These are phyloP conservation scores for Lactarius hengduanensis DNA, from an alignment of 768 basidiomycete genomes.

Conservation along the genomic window DNA sequence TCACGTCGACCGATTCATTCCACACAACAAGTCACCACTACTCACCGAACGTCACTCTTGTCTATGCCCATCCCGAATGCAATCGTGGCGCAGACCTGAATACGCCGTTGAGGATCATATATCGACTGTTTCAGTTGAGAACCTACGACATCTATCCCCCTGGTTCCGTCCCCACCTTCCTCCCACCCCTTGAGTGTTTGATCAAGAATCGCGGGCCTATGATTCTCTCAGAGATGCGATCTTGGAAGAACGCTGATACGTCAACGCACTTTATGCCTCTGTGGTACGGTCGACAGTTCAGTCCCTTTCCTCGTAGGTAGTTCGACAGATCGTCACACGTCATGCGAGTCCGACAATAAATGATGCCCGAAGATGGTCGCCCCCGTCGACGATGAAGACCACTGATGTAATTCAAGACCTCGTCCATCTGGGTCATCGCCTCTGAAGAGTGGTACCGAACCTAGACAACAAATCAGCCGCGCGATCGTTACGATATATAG, in stretches of 20 bases:
- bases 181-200: constrained; percentile 56
- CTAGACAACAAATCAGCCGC: constrained; percentile 37
- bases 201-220: constrained; percentile 51
- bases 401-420: constrained; percentile 65
- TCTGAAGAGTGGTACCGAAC: constrained; percentile 60
- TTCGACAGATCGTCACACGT: constrained; percentile 67
- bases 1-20: background rate
- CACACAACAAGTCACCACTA: background rate
- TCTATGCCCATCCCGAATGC: constrained; percentile 90
- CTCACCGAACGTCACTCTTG: constrained; percentile 70
- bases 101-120: background rate
- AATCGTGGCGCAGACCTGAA: constrained; percentile 72
- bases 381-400: constrained; percentile 59
- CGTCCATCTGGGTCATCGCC: constrained; percentile 54
- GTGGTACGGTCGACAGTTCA: constrained; percentile 73
- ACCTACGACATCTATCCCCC: constrained; percentile 63
- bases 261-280: constrained; percentile 56
- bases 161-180: constrained; percentile 50
- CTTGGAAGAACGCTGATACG: constrained; percentile 3
- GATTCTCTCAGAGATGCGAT: background rate
- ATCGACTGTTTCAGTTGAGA: background rate
- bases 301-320: constrained; percentile 63
- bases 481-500: background rate
- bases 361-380: constrained; percentile 63
- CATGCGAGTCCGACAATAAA: constrained; percentile 70